A percentile compares a stretch with the other conserved stretches of the same genome.
phyloP scores from a whole-genome alignment of 352 stramenopile species.

The Pythium aquatile region DNA sequence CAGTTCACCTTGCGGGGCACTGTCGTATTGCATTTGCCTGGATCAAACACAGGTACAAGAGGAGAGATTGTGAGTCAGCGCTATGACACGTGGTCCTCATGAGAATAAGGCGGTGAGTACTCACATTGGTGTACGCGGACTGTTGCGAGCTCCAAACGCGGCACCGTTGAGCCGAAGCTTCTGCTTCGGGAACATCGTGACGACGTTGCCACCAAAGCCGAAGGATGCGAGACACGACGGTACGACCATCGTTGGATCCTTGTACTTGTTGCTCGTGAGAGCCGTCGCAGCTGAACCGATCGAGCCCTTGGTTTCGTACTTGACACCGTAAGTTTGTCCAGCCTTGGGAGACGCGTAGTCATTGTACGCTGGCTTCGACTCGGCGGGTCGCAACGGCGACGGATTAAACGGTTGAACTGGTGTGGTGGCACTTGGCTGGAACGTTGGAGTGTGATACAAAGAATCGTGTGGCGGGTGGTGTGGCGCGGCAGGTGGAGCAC shows the following conservation, averaged over 20 bases:
- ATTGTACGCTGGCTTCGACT: slow-evolving; percentile 17
- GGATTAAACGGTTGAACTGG: slow-evolving; percentile 1
- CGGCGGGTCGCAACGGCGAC: background rate
- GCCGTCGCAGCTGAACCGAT: slow-evolving; percentile 5
- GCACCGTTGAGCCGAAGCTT: slow-evolving; percentile 75
- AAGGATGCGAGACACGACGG: slow-evolving; percentile 79
- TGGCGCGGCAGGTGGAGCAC: background rate
- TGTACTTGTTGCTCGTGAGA: slow-evolving; percentile 68
- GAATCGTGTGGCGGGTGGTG: slow-evolving; percentile 3
- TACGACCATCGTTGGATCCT: slow-evolving; percentile 73
- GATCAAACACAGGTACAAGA: slow-evolving; percentile 1
- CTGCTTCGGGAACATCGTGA: slow-evolving; percentile 87
- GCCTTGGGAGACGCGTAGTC: slow-evolving; percentile 8
- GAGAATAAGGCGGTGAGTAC: slow-evolving; percentile 2
- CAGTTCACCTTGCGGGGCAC: slow-evolving; percentile 51
- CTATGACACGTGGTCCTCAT: background rate
- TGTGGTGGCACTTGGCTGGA: slow-evolving; percentile 1
- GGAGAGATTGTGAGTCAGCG: background rate
- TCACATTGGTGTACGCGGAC: slow-evolving; percentile 54
- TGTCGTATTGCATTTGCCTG: slow-evolving; percentile 57
- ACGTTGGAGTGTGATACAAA: slow-evolving; percentile 16
- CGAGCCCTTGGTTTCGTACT: slow-evolving; percentile 18
- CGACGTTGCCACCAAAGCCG: slow-evolving; percentile 87
- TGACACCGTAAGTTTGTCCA: background rate
- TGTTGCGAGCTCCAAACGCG: slow-evolving; percentile 50